These are phyloP conservation scores for Vitellaria paradoxa DNA, from an alignment of 179 eudicot species.

Conservation along the genomic window DNA sequence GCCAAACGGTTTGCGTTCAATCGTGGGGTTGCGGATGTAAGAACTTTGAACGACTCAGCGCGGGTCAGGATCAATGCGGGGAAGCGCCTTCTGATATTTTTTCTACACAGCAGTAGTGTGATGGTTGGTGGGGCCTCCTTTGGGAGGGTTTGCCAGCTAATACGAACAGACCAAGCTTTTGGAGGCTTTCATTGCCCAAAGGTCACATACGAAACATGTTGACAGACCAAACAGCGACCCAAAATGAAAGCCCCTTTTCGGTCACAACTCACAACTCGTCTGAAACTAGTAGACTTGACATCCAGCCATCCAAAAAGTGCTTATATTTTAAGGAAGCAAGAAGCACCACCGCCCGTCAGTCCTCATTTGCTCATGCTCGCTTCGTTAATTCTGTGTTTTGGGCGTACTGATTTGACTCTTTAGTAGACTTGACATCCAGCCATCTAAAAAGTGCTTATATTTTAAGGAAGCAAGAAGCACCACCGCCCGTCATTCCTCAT, in stretches of 20 bases:
- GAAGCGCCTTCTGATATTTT: no score
- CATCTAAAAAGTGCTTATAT: constrained; percentile 1
- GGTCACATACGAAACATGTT: neutral
- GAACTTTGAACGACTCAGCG: no score
- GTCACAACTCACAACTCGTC: neutral
- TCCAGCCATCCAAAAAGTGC: neutral
- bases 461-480: neutral
- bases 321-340: neutral
- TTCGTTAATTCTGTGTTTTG: no score
- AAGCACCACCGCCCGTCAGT: no score
- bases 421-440: neutral
- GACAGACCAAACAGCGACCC: neutral
- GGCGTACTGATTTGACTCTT: no score
- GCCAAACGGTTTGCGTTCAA: no score
- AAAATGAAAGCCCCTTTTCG: neutral
- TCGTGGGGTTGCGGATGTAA: no score
- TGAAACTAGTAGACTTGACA: neutral
- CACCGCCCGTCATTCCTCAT: no score
- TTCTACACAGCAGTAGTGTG: neutral
- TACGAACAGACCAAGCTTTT: constrained; percentile 8
- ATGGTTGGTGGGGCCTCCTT: constrained; percentile 1
- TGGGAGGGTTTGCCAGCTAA: constrained; percentile 3
- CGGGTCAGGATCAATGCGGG: no score
- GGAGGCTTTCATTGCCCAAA: neutral
- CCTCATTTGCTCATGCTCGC: no score